Conservation (phyloP, 2,329 filamentous ascomycete genomes). For the Penicillium sclerotigenum region DNA sequence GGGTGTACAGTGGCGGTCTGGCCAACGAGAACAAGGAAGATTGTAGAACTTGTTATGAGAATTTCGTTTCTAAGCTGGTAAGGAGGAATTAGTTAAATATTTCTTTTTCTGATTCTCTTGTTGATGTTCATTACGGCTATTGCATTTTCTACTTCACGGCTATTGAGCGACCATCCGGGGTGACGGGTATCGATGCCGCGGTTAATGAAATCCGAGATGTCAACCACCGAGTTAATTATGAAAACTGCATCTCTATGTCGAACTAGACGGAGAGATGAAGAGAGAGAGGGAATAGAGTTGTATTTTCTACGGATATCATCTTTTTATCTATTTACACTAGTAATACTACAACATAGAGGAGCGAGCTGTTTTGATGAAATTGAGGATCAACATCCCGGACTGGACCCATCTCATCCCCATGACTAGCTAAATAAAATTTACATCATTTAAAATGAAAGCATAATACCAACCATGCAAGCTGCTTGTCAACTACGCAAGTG, state of each 20-base stretch:
- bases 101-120: neutral
- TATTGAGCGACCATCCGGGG: neutral
- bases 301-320: no score
- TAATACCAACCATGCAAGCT: no score
- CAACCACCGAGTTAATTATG: neutral
- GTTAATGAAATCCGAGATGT: neutral
- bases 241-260: neutral
- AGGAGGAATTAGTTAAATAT: neutral
- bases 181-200: neutral
- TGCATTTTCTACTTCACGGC: neutral
- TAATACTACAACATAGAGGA: no score
- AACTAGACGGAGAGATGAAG: no score
- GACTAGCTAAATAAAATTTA: neutral
- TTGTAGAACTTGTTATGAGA: neutral
- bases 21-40: neutral
- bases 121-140: neutral
- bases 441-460: no score
- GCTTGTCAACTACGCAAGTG: neutral
- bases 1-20: neutral
- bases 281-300: no score
- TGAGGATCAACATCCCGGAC: no score
- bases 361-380: no score
- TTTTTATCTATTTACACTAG: no score
- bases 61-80: neutral
- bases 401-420: no score